Evolutionary conservation across 2,329 filamentous ascomycete species (phyloP).

Genomic region (Dactylellina drechsleri): DNA sequence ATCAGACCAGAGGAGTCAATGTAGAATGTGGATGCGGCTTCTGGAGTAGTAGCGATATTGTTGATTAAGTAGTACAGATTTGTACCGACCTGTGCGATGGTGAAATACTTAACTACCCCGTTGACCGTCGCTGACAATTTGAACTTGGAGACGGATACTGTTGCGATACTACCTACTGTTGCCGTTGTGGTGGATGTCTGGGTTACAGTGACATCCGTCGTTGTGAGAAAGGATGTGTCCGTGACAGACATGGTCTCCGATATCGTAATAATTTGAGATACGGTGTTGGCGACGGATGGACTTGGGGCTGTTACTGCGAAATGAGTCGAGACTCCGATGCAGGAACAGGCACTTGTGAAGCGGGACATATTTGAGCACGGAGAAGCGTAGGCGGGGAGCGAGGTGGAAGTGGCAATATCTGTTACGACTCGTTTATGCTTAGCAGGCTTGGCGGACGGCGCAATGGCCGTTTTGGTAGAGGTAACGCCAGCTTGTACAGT

Average conservation of each 20-base stretch:
- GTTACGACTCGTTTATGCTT: too few species aligned
- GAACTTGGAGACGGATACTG: not conserved
- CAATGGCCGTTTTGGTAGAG: too few species aligned
- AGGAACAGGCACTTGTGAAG: not conserved
- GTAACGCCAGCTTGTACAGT: too few species aligned
- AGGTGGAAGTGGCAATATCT: too few species aligned
- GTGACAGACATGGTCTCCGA: not conserved
- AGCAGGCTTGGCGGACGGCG: too few species aligned
- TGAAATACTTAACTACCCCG: not conserved
- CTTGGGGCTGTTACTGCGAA: not conserved
- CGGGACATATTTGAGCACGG: too few species aligned
- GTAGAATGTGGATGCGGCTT: not conserved
- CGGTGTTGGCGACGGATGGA: not conserved
- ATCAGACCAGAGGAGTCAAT: not conserved
- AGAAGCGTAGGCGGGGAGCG: too few species aligned
- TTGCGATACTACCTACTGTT: not conserved
- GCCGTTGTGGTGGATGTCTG: not conserved
- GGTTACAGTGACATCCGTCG: not conserved
- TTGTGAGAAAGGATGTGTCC: not conserved
- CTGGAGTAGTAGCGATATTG: not conserved
- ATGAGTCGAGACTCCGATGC: not conserved
- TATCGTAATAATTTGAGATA: not conserved
- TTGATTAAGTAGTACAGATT: not conserved
- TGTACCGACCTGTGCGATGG: not conserved
- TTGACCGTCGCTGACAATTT: not conserved